A percentile compares a stretch with the other conserved stretches of the same genome.
phyloP scores from a whole-genome alignment of 1,284 basidiomycete species.

The Neonothopanus nambi region DNA sequence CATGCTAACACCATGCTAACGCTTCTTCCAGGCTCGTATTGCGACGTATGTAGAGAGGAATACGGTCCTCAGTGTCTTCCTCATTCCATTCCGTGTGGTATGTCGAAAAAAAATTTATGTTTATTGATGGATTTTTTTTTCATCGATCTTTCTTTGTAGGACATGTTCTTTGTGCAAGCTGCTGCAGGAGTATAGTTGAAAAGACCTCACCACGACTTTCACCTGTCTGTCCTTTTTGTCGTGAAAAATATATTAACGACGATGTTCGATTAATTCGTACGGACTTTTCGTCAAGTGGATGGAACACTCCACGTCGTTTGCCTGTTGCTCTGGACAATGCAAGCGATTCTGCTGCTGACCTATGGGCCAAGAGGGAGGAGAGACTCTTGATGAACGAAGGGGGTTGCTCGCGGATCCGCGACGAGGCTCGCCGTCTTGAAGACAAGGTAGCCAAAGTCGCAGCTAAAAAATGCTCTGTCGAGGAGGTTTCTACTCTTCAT shows the following conservation, averaged over 20 bases:
- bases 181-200: conserved; percentile 76
- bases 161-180: conserved; percentile 72
- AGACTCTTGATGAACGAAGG: conserved; percentile 37
- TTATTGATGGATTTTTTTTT: conserved; percentile 5
- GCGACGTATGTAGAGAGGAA: conserved; percentile 85
- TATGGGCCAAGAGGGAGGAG: conserved; percentile 50
- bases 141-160: conserved; percentile 43
- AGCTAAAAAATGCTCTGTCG: conserved; percentile 81
- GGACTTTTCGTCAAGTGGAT: conserved; percentile 66
- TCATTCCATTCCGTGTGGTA: conserved; percentile 78
- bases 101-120: conserved; percentile 34
- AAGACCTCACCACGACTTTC: conserved; percentile 66
- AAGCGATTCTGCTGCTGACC: conserved; percentile 44
- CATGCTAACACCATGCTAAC: conserved; percentile 57
- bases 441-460: conserved; percentile 76
- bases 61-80: conserved; percentile 70
- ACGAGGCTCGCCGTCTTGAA: conserved; percentile 67
- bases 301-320: conserved; percentile 59
- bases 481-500: conserved; percentile 73
- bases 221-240: conserved; percentile 79
- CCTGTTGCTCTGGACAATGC: conserved; percentile 46
- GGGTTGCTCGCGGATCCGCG: conserved; percentile 41
- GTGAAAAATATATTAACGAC: conserved; percentile 66
- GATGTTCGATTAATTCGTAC: conserved; percentile 73
- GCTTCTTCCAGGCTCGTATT: conserved; percentile 74